Evolutionary conservation across 306 rosid species (phyloP), one percentile per base, ranked within the genome.

Genomic region (Vigna trinervia): DNA sequence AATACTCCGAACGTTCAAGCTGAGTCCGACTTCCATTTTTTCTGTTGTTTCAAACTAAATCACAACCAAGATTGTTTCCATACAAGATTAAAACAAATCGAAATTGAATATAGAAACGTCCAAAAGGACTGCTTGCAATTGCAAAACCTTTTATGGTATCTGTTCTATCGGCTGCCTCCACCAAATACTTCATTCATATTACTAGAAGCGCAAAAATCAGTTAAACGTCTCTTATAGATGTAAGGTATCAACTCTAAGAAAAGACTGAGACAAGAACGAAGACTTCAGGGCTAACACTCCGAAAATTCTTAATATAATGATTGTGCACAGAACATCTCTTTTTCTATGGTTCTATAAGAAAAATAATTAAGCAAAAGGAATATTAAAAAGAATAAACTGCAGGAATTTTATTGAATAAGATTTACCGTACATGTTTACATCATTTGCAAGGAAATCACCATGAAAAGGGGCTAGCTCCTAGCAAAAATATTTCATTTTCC

Each of bases 391-490:
- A 75, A 79, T n/a, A 36, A 73, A 76, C 23, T 73, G 30, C 53
- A 72, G 45, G 60, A 76, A 80, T 80, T 82, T 78, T 75, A 75
- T 83, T 79, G 69, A 69, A 78, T 63, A 86, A 75, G 78, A 30
- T 43, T 77, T 77, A 87, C 82, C 19, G 69, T 92, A 92, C 92
- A 90, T 73, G 76, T 74, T 77, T 85, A 86, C 93, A 88, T 51
- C 69, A 66, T 57, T 62, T 64, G 72, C 39, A 46, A 54, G 79
- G 69, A 52, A 82, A 73, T 95, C 90, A 95, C 99, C 99, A 95
- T 68, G 99, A 95, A 84, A 95, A 92, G 76, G 99, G 99, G 90
- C 97, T 95, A 67, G 97, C 95, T 84, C 99, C 99, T 80, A 92
- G 90, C 92, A 95, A 90, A 86, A 95, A 95, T 51, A 95, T 88